These are phyloP conservation scores for Botrytis cinerea DNA, from an alignment of 2,329 filamentous ascomycete genomes.

Conservation along the genomic window DNA sequence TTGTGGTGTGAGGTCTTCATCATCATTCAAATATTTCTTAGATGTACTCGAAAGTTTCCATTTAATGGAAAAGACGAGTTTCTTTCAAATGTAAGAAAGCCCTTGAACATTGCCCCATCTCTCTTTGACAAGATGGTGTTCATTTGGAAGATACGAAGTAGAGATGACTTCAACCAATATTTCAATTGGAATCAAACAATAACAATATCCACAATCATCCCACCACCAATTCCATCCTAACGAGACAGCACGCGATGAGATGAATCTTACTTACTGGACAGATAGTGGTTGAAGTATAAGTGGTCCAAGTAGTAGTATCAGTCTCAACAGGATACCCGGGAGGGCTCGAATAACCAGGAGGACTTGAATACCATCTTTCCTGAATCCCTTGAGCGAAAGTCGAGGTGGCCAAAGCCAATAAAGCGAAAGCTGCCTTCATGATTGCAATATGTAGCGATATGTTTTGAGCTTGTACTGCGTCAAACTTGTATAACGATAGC, in stretches of 20 bases:
- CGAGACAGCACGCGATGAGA: neutral
- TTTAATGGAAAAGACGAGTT: neutral
- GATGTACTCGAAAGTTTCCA: neutral
- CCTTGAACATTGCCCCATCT: neutral
- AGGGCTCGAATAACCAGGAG: constrained; percentile 14
- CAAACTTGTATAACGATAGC: constrained; percentile 18
- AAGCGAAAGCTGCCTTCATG: constrained; percentile 20
- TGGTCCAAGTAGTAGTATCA: constrained; percentile 19
- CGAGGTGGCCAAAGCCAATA: constrained; percentile 24
- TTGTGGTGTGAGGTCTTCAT: neutral
- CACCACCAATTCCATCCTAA: neutral
- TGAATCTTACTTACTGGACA: constrained; percentile 16
- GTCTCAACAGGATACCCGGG: constrained; percentile 10
- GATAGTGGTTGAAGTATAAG: constrained; percentile 23
- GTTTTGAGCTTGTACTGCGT: neutral
- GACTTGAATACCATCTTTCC: constrained; percentile 20
- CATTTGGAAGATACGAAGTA: neutral
- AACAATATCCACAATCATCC: neutral
- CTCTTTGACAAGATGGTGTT: neutral
- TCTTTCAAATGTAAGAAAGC: neutral
- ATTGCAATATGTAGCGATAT: constrained; percentile 10
- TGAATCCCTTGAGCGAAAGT: constrained; percentile 22
- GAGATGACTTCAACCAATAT: neutral
- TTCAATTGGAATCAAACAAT: neutral
- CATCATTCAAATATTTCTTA: neutral